Conservation (phyloP, 1,139 yeast genomes). For the Trichomonascaceae sp. region DNA sequence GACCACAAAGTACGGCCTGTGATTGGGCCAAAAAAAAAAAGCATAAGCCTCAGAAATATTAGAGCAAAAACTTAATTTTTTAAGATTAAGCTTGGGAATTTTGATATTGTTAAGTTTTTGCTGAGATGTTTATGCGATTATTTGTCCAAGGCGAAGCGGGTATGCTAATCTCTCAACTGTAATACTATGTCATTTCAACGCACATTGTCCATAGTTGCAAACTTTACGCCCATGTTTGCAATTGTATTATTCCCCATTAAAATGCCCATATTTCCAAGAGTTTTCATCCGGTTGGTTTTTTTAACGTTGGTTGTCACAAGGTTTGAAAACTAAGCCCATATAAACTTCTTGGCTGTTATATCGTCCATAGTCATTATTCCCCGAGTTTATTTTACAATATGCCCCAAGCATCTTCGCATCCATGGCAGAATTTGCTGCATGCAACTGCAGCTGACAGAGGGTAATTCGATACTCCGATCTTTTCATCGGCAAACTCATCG, state of each 20-base stretch:
- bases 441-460: conserved; percentile 97
- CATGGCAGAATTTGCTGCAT: conserved; percentile 96
- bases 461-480: conserved; percentile 89
- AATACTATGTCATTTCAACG: no score
- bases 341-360: no score
- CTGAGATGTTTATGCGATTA: no score
- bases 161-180: no score
- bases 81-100: not conserved
- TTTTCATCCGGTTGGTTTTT: no score
- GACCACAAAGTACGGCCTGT: not conserved
- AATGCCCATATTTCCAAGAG: not conserved
- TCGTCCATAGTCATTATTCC: no score
- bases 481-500: conserved; percentile 93
- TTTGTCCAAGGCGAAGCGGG: no score
- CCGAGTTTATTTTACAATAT: no score
- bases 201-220: no score
- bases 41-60: not conserved
- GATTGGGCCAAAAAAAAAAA: not conserved
- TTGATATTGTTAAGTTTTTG: no score
- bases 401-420: conserved; percentile 97
- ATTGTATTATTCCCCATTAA: no score
- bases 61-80: not conserved
- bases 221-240: no score
- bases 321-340: not conserved
- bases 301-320: not conserved